These are phyloP conservation scores for Chaetomiaceae sp. DNA, from an alignment of 2,329 filamentous ascomycete species.

Conservation along the genomic window DNA sequence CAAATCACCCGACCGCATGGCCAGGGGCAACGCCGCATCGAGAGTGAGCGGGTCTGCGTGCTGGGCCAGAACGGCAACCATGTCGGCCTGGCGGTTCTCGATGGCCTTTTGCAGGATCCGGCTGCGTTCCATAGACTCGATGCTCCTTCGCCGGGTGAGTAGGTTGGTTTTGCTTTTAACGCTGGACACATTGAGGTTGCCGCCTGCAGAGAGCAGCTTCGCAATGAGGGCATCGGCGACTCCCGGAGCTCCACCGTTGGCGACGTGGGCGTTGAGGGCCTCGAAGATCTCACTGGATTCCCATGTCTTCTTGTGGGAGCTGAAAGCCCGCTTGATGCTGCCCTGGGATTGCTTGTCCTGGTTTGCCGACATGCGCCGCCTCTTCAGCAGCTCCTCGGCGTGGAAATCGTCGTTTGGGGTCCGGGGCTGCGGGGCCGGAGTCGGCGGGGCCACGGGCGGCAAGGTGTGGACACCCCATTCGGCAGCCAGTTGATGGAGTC, in stretches of 20 bases:
- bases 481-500: conserved; percentile 47
- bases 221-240: conserved; percentile 53
- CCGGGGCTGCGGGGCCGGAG: conserved; percentile 36
- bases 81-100: conserved; percentile 46
- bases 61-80: conserved; percentile 50
- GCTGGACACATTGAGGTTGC: conserved; percentile 45
- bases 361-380: conserved; percentile 35
- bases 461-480: conserved; percentile 47
- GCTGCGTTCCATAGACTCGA: conserved; percentile 48
- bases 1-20: conserved; percentile 42
- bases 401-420: conserved; percentile 46
- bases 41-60: conserved; percentile 49
- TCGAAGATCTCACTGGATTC: conserved; percentile 51
- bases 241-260: conserved; percentile 46
- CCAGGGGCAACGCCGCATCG: conserved; percentile 46
- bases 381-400: conserved; percentile 53
- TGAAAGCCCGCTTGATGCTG: conserved; percentile 40
- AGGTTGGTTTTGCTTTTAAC: conserved; percentile 47
- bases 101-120: conserved; percentile 50
- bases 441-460: conserved; percentile 36
- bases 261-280: conserved; percentile 46
- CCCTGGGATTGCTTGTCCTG: conserved; percentile 30
- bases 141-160: conserved; percentile 45
- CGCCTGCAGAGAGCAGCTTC: conserved; percentile 46
- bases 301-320: conserved; percentile 47